phyloP scores from a whole-genome alignment of 768 basidiomycete species.

The Jaapia argillacea region DNA sequence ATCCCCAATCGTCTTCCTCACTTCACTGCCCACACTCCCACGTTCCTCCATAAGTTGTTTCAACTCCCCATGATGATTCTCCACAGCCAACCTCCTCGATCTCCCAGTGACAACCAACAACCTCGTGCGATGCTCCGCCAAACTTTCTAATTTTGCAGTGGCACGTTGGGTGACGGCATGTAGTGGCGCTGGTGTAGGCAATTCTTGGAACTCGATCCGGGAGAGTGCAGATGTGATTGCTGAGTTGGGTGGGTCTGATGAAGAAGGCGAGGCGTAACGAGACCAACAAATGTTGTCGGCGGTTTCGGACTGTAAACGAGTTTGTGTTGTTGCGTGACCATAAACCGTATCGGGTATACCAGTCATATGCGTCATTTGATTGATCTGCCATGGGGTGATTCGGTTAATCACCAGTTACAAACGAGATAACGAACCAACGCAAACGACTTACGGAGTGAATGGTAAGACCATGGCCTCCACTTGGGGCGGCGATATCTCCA shows the following conservation, averaged over 20 bases:
- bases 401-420: background rate
- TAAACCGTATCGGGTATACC: slow-evolving; percentile 65
- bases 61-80: slow-evolving; percentile 66
- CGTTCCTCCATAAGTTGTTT: slow-evolving; percentile 50
- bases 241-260: slow-evolving; percentile 3
- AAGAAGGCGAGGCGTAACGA: slow-evolving; percentile 34
- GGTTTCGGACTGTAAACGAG: slow-evolving; percentile 66
- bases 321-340: slow-evolving; percentile 51
- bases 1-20: slow-evolving; percentile 80
- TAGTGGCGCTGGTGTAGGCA: slow-evolving; percentile 47
- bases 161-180: slow-evolving; percentile 42
- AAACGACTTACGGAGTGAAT: slow-evolving; percentile 35
- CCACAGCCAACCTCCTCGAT: slow-evolving; percentile 61
- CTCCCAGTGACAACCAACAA: slow-evolving; percentile 66
- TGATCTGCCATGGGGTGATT: slow-evolving; percentile 2
- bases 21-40: slow-evolving; percentile 45
- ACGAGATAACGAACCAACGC: background rate
- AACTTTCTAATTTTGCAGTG: slow-evolving; percentile 7
- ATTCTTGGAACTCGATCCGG: slow-evolving; percentile 54
- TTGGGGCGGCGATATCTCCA: slow-evolving; percentile 6
- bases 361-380: slow-evolving; percentile 12
- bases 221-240: slow-evolving; percentile 27
- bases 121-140: slow-evolving; percentile 19
- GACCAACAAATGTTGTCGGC: slow-evolving; percentile 77
- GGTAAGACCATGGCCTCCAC: slow-evolving; percentile 25